Base-by-base conservation (phyloP, 2,329 filamentous ascomycete genomes). In the Microsporum ferrugineum region DNA sequence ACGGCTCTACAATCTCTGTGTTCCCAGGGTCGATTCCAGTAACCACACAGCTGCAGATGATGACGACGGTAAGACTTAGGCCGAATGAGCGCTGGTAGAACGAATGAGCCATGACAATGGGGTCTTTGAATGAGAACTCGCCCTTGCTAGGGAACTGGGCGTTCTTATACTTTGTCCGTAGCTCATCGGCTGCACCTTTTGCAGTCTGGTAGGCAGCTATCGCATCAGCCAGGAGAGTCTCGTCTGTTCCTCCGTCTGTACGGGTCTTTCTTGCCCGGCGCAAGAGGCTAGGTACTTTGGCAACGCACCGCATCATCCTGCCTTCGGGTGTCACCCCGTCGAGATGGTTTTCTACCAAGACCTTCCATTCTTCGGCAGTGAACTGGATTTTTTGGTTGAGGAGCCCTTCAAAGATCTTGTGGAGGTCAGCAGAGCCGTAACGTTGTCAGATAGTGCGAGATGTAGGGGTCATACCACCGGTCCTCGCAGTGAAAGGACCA, bases 331-430 rank as follows among this genome's bases (percentile, higher is more conserved):
- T 62, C 5, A 56, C 49, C 29, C 62, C 59, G 39, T 75, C 69
- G 8, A 71, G 63, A 6, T 72, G 66, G 60, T 65, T 73, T 17
- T 60, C 65, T 10, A 73, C 68, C 1, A 76, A 66, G 12, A 60
- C 60, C 12, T 68, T 66, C 73, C 74, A 76, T 63, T 76, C 72
- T 17, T 66, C 55, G 2, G 64, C 60, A 0, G 60, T 69, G 4
- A 76, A 67, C 4, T 68, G 60, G 29, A 76, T 75, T 27, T 65
- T 67, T 2, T 68, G 61, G 43, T 73, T 73, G 60, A 71, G 69
- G 10, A 75, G 58, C 0, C 69, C 71, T 62, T 76, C 73, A 53
- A 75, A 72, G 3, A 76, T 62, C 71, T 74, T 38, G 39, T 4
- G 5, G 33, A 23, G 23, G 55, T 31, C 3, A 47, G n/a, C 23